Base-by-base conservation (phyloP, 768 basidiomycete genomes). In the Sporobolomyces pararoseus region DNA sequence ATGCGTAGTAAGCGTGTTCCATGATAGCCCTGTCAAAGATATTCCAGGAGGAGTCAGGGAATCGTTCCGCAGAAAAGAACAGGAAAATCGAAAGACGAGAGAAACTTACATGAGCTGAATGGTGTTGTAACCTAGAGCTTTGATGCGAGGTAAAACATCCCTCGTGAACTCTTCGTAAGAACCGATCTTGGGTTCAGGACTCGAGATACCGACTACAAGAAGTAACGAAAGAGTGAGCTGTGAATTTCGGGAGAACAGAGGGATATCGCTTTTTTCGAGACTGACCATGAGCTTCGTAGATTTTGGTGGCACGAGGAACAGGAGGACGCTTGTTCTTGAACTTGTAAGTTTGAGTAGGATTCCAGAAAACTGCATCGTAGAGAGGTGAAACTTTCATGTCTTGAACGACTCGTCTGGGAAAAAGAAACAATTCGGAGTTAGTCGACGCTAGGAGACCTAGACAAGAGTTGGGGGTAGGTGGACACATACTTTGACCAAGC, bases 311-410 rank as follows among this genome's bases (percentile, higher is more conserved):
- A 23, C 81, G 81, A 17, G 88, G 87, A 67, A 86, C 85, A 0
- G 85, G 82, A 16, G 90, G 91, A 14, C 85, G 83, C 52, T 84
- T 68, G 78, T 97, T 83, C 34, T 83, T 82, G 82, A 97, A 96
- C 32, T 82, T 81, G 81, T 97, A 93, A 31, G 83, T 81, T 47
- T 81, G 77, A 25, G 91, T 87, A 2, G 96, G 96, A 79, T 98
- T 97, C 96, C 96, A 99, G 81, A 99, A 96, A n/a, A 91, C 87
- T 25, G 91, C 90, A 70, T 99, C 96, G 79, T 95, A 99, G 9
- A 90, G 84, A 19, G 92, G 90, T 23, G 96, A 98, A 50, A 91
- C 86, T 55, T 81, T 78, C 66, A 98, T 82, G 78, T 99, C 92
- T 79, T 99, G 96, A 7, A 95, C 97, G 70, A 98, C 95, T 70